Percentiles rank a stretch among this genome's conserved stretches.
These are phyloP conservation scores for Rhodosporidiobolus sp. DNA, from an alignment of 768 basidiomycete species.

Conservation along the genomic window DNA sequence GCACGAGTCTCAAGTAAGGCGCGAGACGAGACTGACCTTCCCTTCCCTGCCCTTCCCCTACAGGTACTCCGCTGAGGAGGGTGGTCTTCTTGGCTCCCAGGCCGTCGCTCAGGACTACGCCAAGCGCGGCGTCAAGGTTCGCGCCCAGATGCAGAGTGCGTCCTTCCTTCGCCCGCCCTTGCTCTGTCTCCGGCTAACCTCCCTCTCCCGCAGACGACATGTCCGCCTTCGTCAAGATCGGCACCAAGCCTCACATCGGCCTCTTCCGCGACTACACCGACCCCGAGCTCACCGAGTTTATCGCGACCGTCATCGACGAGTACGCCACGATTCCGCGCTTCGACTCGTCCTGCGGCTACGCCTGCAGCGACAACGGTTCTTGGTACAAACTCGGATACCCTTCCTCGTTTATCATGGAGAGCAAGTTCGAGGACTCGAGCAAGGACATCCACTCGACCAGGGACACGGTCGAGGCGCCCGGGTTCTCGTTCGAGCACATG, in stretches of 20 bases:
- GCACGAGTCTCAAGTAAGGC: too few species aligned
- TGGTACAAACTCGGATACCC: conserved; percentile 42
- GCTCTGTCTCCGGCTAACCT: background rate
- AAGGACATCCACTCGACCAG: conserved; percentile 39
- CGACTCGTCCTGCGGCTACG: conserved; percentile 43
- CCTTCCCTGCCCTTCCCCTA: background rate
- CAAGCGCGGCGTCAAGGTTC: conserved; percentile 11
- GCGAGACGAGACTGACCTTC: background rate
- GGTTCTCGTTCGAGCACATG: conserved; percentile 46
- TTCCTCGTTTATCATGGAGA: conserved; percentile 39
- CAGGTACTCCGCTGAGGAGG: conserved; percentile 52
- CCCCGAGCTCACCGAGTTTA: conserved; percentile 33
- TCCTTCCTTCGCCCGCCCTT: background rate
- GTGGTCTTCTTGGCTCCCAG: conserved; percentile 48
- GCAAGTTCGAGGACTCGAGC: conserved; percentile 21
- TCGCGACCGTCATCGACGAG: conserved; percentile 33
- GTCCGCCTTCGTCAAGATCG: conserved; percentile 42
- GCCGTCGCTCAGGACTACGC: conserved; percentile 36
- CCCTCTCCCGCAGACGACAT: background rate
- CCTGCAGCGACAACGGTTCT: conserved; percentile 41
- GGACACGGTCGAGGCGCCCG: conserved; percentile 36
- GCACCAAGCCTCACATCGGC: conserved; percentile 43
- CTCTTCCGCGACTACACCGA: conserved; percentile 46
- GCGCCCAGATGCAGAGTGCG: conserved; percentile 42
- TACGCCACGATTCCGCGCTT: conserved; percentile 24